A percentile compares a stretch with the other conserved stretches of the same genome.
These are phyloP conservation scores for Picea abies DNA, from an alignment of 83 land plant species.

Conservation along the genomic window DNA sequence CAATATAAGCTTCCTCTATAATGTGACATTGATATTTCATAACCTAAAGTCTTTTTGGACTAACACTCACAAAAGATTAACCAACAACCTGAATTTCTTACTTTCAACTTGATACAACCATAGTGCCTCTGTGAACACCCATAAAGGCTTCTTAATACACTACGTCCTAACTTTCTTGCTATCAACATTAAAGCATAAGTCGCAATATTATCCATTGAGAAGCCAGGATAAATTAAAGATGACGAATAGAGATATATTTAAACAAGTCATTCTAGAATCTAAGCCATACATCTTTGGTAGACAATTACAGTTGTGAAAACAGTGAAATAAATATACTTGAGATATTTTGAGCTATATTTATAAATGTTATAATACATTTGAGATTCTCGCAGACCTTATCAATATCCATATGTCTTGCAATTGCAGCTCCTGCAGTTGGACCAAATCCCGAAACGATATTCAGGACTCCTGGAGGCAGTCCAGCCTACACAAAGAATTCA, in stretches of 20 bases:
- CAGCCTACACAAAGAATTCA: slow-evolving; percentile 54
- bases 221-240: not conserved
- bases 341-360: not conserved
- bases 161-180: no score
- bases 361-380: not conserved
- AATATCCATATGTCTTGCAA: slow-evolving; percentile 90
- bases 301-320: not conserved
- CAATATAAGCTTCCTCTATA: no score
- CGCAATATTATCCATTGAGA: not conserved
- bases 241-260: not conserved
- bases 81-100: not conserved
- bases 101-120: no score
- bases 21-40: no score
- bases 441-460: slow-evolving; percentile 90
- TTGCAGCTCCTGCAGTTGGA: slow-evolving; percentile 86
- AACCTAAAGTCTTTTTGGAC: no score
- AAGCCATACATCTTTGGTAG: not conserved
- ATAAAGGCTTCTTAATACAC: no score
- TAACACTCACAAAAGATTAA: not conserved
- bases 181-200: not conserved
- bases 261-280: not conserved
- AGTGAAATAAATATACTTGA: not conserved
- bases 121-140: no score
- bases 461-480: slow-evolving; percentile 90
- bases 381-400: slow-evolving; percentile 68